A percentile compares a stretch with the other conserved stretches of the same genome.
These are phyloP conservation scores for Corylus heterophylla DNA, from an alignment of 306 rosid species.

Conservation along the genomic window DNA sequence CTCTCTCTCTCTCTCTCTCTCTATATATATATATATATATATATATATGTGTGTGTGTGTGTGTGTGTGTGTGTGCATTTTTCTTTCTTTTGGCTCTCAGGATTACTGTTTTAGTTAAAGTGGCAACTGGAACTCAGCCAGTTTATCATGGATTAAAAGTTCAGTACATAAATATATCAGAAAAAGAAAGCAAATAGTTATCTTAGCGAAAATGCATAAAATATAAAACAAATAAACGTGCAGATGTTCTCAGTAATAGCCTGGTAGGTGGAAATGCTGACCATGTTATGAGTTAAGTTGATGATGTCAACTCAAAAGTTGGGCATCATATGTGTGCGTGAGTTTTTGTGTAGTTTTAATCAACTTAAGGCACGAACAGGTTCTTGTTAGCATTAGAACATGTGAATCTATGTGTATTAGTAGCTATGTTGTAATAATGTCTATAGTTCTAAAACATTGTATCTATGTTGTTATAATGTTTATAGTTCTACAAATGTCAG, in stretches of 20 bases:
- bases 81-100: background rate
- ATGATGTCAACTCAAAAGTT: background rate
- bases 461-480: constrained; percentile 4
- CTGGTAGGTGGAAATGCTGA: background rate
- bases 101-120: background rate
- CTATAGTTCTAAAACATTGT: constrained; percentile 5
- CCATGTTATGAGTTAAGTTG: constrained; percentile 9
- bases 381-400: background rate
- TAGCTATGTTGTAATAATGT: constrained; percentile 14
- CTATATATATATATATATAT: constrained; percentile 11
- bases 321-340: background rate
- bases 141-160: background rate
- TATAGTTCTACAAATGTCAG: constrained; percentile 43
- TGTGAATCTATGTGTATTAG: background rate
- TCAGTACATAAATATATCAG: background rate
- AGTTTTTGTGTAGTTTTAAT: constrained; percentile 12
- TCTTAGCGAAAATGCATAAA: too few relatives aligned
- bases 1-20: constrained; percentile 12
- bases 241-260: too few relatives aligned
- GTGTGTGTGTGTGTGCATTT: background rate
- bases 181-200: background rate
- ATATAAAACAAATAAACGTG: background rate
- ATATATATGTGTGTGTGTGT: background rate
- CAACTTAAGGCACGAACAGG: background rate
- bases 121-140: background rate